These are phyloP conservation scores for Fraxinus xanthoxyloides DNA, from an alignment of 305 asterid genomes.

Conservation along the genomic window DNA sequence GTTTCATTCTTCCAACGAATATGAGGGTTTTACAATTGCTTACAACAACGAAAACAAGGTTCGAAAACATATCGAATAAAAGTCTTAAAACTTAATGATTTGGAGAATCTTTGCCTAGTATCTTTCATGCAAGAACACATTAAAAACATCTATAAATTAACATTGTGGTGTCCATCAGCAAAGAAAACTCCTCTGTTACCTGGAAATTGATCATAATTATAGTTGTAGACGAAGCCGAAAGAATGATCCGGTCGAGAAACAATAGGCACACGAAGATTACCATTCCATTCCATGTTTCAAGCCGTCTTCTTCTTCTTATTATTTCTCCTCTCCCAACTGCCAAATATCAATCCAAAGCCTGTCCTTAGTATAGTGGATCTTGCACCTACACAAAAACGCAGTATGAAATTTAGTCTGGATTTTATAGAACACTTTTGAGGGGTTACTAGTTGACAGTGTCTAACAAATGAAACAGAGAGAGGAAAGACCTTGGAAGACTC, in stretches of 20 bases:
- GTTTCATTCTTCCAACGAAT: not conserved
- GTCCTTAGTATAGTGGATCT: not conserved
- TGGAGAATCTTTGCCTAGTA: not conserved
- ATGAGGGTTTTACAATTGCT: not conserved
- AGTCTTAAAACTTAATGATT: not conserved
- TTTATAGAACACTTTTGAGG: not conserved
- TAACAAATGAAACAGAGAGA: not conserved
- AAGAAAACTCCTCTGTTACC: conserved; percentile 23
- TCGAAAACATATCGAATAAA: not conserved
- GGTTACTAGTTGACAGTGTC: not conserved
- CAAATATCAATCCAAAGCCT: not conserved
- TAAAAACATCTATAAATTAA: not conserved
- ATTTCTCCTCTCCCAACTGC: not conserved
- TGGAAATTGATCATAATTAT: conserved; percentile 42
- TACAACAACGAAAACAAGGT: not conserved
- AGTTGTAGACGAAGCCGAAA: conserved; percentile 37
- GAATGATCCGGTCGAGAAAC: conserved; percentile 37
- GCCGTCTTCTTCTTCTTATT: not conserved
- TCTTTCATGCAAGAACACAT: not conserved
- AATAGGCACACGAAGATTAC: conserved; percentile 39
- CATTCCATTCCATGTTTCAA: conserved; percentile 53
- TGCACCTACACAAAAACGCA: not conserved
- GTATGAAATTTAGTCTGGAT: not conserved
- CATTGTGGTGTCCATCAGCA: not conserved
- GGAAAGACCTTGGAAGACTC: not conserved